A percentile compares a stretch with the other conserved stretches of the same genome.
phyloP scores from a whole-genome alignment of 345 rosid genomes.

The Citrus sp. region DNA sequence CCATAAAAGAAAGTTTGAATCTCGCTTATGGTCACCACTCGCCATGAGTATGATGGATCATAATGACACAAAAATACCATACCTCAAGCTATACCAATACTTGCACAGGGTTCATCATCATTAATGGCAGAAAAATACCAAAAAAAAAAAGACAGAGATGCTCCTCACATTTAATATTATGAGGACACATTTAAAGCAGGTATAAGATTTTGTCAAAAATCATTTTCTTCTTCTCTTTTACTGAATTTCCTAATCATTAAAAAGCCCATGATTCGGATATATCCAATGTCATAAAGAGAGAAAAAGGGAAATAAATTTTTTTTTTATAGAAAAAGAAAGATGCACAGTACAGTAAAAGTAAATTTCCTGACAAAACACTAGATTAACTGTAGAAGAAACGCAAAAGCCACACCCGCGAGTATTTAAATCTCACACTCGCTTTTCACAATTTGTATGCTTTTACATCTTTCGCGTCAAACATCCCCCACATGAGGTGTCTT shows the following conservation, averaged over 20 bases:
- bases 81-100: neutral
- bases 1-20: neutral
- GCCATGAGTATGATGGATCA: neutral
- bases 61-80: neutral
- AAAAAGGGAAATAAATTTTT: no score
- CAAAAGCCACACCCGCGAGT: neutral
- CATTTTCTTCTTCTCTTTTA: conserved; percentile 10
- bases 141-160: neutral
- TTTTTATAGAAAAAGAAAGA: no score
- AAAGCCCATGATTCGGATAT: conserved; percentile 6
- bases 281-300: no score
- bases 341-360: neutral
- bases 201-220: conserved; percentile 16
- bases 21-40: neutral
- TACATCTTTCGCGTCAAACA: neutral
- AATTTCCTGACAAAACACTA: conserved; percentile 4
- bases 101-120: neutral
- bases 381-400: neutral
- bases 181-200: conserved; percentile 7
- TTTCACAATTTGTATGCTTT: neutral
- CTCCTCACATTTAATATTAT: neutral
- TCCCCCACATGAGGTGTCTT: conserved; percentile 6
- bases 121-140: neutral
- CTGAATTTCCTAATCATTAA: conserved; percentile 23
- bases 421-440: neutral